phyloP scores from a whole-genome alignment of 208 protist genomes.

The Crithidia thermophila region DNA sequence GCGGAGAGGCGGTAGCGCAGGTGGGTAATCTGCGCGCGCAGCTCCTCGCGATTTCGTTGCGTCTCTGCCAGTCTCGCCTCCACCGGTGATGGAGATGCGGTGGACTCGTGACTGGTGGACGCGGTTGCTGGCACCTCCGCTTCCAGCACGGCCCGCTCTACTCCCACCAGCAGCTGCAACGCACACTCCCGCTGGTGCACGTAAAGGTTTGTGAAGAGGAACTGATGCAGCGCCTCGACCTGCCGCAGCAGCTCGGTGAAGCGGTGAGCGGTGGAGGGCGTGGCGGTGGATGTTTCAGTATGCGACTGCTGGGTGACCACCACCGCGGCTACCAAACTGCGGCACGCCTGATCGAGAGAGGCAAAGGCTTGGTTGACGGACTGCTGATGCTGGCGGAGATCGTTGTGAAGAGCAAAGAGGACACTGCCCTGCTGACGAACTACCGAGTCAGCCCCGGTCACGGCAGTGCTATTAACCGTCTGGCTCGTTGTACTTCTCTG shows the following conservation, averaged over 20 bases:
- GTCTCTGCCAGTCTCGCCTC: not conserved
- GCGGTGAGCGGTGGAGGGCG: not conserved
- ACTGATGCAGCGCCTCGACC: constrained; percentile 26
- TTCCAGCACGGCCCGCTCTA: constrained; percentile 19
- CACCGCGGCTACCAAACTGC: constrained; percentile 4
- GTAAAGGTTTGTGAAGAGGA: constrained; percentile 37
- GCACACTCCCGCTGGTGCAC: constrained; percentile 30
- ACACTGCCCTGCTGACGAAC: not conserved
- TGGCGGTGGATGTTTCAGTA: not conserved
- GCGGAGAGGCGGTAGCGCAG: constrained; percentile 18
- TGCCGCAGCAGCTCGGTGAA: constrained; percentile 24
- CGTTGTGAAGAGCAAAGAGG: constrained; percentile 20
- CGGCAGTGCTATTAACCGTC: too few species aligned
- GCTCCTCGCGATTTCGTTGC: not conserved
- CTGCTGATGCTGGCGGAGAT: constrained; percentile 19
- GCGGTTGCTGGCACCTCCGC: not conserved
- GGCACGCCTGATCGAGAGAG: constrained; percentile 21
- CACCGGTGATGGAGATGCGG: not conserved
- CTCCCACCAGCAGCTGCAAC: constrained; percentile 16
- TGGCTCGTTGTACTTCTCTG: too few species aligned
- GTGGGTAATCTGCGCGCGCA: constrained; percentile 4
- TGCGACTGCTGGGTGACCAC: not conserved
- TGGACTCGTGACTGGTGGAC: not conserved
- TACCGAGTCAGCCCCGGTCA: not conserved
- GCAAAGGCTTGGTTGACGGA: constrained; percentile 25